phyloP scores from a whole-genome alignment of 345 rosid species.

The Lenwebbia sp. region DNA sequence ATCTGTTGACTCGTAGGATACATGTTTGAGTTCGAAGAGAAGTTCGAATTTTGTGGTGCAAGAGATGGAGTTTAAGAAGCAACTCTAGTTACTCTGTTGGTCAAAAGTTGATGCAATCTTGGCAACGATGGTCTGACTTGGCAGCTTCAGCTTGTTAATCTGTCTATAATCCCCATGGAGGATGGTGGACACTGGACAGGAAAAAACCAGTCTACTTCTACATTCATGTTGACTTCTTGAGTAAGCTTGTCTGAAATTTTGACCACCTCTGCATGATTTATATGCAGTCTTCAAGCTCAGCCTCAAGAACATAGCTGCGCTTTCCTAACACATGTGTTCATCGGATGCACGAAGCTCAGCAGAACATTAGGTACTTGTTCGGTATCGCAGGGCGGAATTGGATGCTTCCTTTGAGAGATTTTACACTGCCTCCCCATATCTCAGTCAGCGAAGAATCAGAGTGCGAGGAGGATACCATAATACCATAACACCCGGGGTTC shows the following conservation, averaged over 20 bases:
- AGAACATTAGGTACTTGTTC: neutral
- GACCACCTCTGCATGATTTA: neutral
- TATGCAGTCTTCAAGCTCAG: neutral
- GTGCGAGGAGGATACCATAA: neutral
- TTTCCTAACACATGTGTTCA: neutral
- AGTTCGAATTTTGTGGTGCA: neutral
- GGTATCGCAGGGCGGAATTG: neutral
- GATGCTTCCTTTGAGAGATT: neutral
- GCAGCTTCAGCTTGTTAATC: neutral
- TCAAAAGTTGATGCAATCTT: neutral
- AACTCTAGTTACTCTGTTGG: neutral
- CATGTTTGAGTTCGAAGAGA: neutral
- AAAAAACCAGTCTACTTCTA: neutral
- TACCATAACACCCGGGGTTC: neutral
- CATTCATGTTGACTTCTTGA: neutral
- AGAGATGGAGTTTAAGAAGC: neutral
- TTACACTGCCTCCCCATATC: neutral
- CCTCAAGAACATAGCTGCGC: neutral
- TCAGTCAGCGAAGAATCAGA: neutral
- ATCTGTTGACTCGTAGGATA: neutral
- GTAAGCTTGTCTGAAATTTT: neutral
- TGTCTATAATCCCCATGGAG: neutral
- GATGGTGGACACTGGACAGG: neutral
- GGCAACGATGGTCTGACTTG: neutral
- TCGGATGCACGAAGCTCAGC: neutral